phyloP scores from a whole-genome alignment of 768 basidiomycete species.

The Baorangia bicolor region DNA sequence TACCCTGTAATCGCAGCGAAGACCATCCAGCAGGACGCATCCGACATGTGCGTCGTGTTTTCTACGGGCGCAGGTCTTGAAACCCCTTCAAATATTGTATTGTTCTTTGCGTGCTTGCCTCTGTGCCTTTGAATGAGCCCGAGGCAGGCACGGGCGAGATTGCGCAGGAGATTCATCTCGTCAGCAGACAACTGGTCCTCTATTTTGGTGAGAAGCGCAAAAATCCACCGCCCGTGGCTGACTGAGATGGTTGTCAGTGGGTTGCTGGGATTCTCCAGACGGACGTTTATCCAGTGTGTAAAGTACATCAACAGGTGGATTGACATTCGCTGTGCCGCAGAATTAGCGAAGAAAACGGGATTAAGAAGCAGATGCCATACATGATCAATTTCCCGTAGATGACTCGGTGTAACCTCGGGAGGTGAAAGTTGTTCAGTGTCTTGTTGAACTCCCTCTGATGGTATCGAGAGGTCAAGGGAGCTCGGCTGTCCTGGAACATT shows the following conservation, averaged over 20 bases:
- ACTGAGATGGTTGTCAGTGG: slow-evolving; percentile 44
- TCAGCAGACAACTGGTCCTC: slow-evolving; percentile 72
- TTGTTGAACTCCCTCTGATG: neutral
- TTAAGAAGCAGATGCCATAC: slow-evolving; percentile 37
- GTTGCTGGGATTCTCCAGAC: slow-evolving; percentile 46
- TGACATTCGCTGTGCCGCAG: slow-evolving; percentile 52
- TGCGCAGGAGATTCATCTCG: slow-evolving; percentile 74
- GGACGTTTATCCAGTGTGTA: slow-evolving; percentile 71
- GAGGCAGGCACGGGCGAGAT: slow-evolving; percentile 70
- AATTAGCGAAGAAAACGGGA: slow-evolving; percentile 6
- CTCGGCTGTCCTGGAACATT: neutral
- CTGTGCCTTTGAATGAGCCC: slow-evolving; percentile 41
- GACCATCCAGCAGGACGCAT: slow-evolving; percentile 70
- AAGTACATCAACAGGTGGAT: slow-evolving; percentile 84
- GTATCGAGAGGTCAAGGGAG: neutral
- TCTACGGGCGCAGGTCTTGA: neutral
- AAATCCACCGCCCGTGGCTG: slow-evolving; percentile 75
- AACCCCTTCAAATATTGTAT: slow-evolving; percentile 3
- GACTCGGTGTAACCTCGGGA: slow-evolving; percentile 57
- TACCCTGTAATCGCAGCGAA: slow-evolving; percentile 59
- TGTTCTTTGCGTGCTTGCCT: slow-evolving; percentile 22
- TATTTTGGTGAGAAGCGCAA: slow-evolving; percentile 65
- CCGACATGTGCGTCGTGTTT: slow-evolving; percentile 35
- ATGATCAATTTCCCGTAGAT: slow-evolving; percentile 64
- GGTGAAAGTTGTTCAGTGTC: slow-evolving; percentile 27